Evolutionary conservation across 768 basidiomycete species (phyloP).

Genomic region (Jaapia argillacea): DNA sequence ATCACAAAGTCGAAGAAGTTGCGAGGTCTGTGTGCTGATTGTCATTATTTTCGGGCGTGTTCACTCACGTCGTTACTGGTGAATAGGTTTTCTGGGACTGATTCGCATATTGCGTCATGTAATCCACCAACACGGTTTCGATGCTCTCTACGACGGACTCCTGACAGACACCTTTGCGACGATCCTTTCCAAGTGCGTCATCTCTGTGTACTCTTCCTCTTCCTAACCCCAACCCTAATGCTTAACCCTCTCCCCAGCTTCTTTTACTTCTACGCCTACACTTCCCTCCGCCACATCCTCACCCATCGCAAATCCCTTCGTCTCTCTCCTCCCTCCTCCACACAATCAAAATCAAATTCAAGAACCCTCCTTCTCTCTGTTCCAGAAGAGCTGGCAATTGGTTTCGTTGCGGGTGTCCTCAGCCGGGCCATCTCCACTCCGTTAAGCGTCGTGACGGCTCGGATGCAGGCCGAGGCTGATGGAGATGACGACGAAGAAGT

Average conservation of each 20-base stretch:
- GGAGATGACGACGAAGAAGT: slow-evolving; percentile 22
- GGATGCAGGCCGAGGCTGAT: slow-evolving; percentile 36
- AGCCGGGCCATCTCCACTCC: slow-evolving; percentile 47
- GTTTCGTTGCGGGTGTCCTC: slow-evolving; percentile 46
- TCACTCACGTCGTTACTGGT: neutral
- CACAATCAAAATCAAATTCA: slow-evolving; percentile 1
- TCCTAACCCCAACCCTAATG: too few relatives aligned
- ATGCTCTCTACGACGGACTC: slow-evolving; percentile 41
- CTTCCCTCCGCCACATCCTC: slow-evolving; percentile 33
- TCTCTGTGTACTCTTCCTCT: neutral
- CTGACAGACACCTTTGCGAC: slow-evolving; percentile 43
- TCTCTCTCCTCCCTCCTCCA: neutral
- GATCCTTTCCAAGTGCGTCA: slow-evolving; percentile 38
- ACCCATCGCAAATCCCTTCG: slow-evolving; percentile 19
- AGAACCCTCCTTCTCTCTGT: slow-evolving; percentile 18
- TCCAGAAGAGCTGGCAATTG: slow-evolving; percentile 41
- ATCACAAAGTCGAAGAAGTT: slow-evolving; percentile 12
- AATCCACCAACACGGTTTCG: slow-evolving; percentile 28
- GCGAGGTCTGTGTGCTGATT: neutral
- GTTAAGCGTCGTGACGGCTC: slow-evolving; percentile 43
- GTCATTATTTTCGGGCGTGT: neutral
- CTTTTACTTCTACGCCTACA: slow-evolving; percentile 50
- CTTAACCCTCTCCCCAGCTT: slow-evolving; percentile 34
- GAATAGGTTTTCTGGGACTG: slow-evolving; percentile 20
- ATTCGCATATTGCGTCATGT: slow-evolving; percentile 26